Conservation (phyloP, 306 rosid genomes). For the Dryas octopetala region DNA sequence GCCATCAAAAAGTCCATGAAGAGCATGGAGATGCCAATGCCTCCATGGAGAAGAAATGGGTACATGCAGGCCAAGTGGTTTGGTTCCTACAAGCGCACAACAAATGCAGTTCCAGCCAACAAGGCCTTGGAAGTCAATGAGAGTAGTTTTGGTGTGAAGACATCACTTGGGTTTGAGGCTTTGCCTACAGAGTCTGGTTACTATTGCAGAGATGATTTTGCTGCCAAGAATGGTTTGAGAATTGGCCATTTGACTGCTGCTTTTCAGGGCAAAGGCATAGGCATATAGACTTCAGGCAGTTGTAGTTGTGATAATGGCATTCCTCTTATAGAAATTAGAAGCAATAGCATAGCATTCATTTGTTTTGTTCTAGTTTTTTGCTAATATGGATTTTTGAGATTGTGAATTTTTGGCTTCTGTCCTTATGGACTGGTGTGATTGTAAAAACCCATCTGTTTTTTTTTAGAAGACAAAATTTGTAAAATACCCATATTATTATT, state of each 20-base stretch:
- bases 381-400: neutral
- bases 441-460: neutral
- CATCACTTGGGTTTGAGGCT: constrained; percentile 44
- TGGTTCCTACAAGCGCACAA: constrained; percentile 63
- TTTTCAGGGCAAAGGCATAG: constrained; percentile 19
- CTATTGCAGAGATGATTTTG: constrained; percentile 50
- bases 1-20: constrained; percentile 72
- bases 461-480: neutral
- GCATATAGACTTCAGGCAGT: neutral
- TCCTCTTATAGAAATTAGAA: neutral
- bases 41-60: constrained; percentile 87
- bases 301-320: neutral
- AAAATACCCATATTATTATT: neutral
- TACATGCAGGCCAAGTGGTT: constrained; percentile 85
- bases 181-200: constrained; percentile 7
- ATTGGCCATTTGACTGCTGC: constrained; percentile 56
- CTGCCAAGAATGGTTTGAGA: constrained; percentile 38
- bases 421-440: neutral
- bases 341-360: neutral
- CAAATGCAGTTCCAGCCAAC: constrained; percentile 35
- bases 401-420: neutral
- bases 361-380: no score
- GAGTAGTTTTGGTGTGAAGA: constrained; percentile 22
- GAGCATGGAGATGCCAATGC: constrained; percentile 40
- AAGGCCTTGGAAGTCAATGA: neutral